Base-by-base conservation (phyloP, 169 alveolate genomes). In the Plasmodium cynomolgi region DNA sequence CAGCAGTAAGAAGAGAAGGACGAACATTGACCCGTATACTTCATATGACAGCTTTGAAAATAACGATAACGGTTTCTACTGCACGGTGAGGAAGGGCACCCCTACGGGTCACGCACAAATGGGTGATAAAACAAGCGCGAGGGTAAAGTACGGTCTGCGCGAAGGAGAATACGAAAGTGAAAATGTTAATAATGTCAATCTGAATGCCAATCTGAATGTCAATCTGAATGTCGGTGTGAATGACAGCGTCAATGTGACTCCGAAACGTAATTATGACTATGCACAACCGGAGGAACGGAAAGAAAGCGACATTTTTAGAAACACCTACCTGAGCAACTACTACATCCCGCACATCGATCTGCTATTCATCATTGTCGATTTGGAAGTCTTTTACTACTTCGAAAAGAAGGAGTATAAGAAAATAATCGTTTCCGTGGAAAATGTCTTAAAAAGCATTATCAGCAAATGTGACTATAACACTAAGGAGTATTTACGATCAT, bases 381-480 rank as follows among this genome's bases (percentile, higher is more conserved):
- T 83, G 31, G 85, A 81, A 47, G 84, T 91, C 13, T 82, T 71
- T 68, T 41, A 91, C 34, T 91, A 91, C 62, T 82, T 81, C 37
- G 92, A 74, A 54, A 91, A 91, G 68, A 91, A 74, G 68, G 84
- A 79, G 17, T 91, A 72, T 82, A 91, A 91, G 31, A 91, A 82
- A 91, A 44, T 91, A 68, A 91, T 91, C 11, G 1, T 82, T 9
- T 72, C 31, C 41, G 92, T 91, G 54, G 84, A 91, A 8, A 83
- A 33, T 31, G 56, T 73, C 44, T 82, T 91, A 26, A 81, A 72
- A n/a, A 68, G 75, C 41, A 91, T 91, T 33, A 79, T 91, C 31
- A 54, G 56, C 23, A 91, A 72, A n/a, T 91, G 95, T 58, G 95
- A 91, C 56, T 91, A 91, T 44, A 91, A 91, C 92, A 91, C 95